Evolutionary conservation across 75 land plant genomes (phyloP), one percentile per base, ranked within the genome.

Genomic region (Larix kaempferi): DNA sequence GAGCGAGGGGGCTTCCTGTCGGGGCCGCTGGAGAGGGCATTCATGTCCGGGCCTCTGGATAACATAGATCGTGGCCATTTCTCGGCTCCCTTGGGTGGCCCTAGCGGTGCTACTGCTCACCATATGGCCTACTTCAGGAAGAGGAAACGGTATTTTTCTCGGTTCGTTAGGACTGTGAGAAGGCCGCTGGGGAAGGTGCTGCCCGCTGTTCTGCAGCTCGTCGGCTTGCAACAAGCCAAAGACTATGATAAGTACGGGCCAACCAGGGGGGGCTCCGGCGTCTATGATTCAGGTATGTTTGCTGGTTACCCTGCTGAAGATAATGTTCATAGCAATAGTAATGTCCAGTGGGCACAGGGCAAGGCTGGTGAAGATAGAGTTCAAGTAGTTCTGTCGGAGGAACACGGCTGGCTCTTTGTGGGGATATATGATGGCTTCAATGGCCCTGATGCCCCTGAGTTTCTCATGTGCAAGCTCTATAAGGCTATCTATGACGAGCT

Each of bases 371-470:
- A 98, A 82, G 99, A 98, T 76, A 85, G 99, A 2, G 91, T 95
- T n/a, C 98, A 95, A 73, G 99, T 98, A 55, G 99, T 95, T 14
- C 84, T 98, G 29, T 98, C 99, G 10, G 99, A 98, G 59, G 99
- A 98, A 60, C 91, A 95, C 33, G 92, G 96, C 26, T 98, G 99
- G 99, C 84, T 98, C 49, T 98, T 95, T 78, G 96, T 95, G 19
- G 99, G 99, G 33, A 98, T 98, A 60, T 98, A 95, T 78, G 99
- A 98, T 77, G 99, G 99, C 6, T 98, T 98, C 79, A 95, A 91
- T 59, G 99, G 99, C 41, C 93, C 99, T 2, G 99, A 98, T 74
- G 99, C 99, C 4, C 93, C 99, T 19, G 99, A 98, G 74, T 98
- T 95, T 78, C 84, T 98, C 63, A 89, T 95, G 90, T 81, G 86